Conservation (phyloP, 2,329 filamentous ascomycete species). For the Magnaporthiopsis rhizophila region DNA sequence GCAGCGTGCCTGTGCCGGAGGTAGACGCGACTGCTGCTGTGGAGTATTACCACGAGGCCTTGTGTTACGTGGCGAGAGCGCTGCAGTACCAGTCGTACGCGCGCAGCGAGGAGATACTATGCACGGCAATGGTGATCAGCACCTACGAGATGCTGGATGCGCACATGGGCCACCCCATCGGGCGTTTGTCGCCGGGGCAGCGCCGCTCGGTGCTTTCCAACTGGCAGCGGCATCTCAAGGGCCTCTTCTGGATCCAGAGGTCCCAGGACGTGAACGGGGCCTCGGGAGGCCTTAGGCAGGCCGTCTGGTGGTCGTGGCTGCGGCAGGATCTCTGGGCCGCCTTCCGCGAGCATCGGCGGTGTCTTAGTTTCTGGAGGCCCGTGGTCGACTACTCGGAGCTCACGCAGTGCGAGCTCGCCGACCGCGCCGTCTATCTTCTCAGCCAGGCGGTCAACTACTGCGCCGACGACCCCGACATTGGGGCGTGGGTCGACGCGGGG, state of each 20-base stretch:
- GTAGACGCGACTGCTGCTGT: conserved; percentile 22
- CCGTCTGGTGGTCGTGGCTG: conserved; percentile 60
- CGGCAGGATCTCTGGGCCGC: conserved; percentile 60
- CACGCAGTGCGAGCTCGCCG: conserved; percentile 39
- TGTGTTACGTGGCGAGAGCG: conserved; percentile 53
- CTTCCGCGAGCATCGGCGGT: conserved; percentile 47
- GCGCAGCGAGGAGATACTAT: conserved; percentile 47
- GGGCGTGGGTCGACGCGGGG: background rate
- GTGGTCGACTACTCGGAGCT: conserved; percentile 34
- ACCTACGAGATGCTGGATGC: conserved; percentile 59
- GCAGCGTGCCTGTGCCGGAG: background rate
- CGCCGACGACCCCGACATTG: background rate
- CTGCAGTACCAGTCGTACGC: conserved; percentile 51
- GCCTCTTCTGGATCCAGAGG: conserved; percentile 59
- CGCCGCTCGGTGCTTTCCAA: conserved; percentile 5
- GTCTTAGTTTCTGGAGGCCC: conserved; percentile 50
- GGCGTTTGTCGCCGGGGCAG: background rate
- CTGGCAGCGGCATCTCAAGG: conserved; percentile 56
- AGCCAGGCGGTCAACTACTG: conserved; percentile 43
- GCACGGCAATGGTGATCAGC: conserved; percentile 51
- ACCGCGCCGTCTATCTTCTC: conserved; percentile 40
- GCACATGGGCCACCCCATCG: background rate
- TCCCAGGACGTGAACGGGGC: conserved; percentile 53
- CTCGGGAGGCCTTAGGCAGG: conserved; percentile 45
- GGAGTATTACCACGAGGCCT: conserved; percentile 55